Conservation (phyloP, 805 yeast genomes). For the Ogataea degrootiae region DNA sequence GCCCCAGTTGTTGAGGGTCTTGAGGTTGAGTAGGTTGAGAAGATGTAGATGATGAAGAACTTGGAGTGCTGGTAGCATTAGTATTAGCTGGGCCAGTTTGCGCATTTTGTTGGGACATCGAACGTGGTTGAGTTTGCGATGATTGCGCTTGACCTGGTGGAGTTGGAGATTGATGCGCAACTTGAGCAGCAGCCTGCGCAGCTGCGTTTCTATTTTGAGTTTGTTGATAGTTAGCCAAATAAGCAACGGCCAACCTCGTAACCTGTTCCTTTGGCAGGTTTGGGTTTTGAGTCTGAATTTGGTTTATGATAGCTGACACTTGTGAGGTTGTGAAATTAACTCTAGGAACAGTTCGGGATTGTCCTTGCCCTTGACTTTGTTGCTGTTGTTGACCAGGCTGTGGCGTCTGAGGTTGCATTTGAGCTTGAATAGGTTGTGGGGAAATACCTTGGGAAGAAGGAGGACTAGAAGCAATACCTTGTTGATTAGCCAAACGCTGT, state of each 20-base stretch:
- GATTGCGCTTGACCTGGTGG: not conserved
- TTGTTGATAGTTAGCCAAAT: slow-evolving; percentile 53
- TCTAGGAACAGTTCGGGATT: slow-evolving; percentile 11
- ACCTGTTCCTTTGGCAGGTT: slow-evolving; percentile 59
- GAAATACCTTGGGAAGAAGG: slow-evolving; percentile 9
- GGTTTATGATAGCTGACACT: slow-evolving; percentile 58
- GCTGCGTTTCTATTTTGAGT: slow-evolving; percentile 36
- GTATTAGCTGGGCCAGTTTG: no score
- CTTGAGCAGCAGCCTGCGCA: slow-evolving; percentile 22
- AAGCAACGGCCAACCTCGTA: slow-evolving; percentile 59
- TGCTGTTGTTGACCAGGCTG: slow-evolving; percentile 7
- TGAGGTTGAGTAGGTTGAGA: not conserved
- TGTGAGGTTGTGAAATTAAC: slow-evolving; percentile 51
- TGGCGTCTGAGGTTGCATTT: not conserved
- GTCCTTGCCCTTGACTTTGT: slow-evolving; percentile 11
- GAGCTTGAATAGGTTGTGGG: slow-evolving; percentile 2
- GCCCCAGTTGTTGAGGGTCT: slow-evolving; percentile 3
- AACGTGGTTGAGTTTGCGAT: not conserved
- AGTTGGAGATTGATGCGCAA: slow-evolving; percentile 8
- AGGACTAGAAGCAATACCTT: slow-evolving; percentile 2
- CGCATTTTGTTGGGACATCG: no score
- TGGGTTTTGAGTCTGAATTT: slow-evolving; percentile 64
- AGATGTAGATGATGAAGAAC: not conserved
- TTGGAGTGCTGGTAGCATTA: slow-evolving; percentile 15
- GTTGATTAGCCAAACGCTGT: not conserved